Conservation (phyloP, 495 filamentous ascomycete species). For the Neurospora sublineolata region DNA sequence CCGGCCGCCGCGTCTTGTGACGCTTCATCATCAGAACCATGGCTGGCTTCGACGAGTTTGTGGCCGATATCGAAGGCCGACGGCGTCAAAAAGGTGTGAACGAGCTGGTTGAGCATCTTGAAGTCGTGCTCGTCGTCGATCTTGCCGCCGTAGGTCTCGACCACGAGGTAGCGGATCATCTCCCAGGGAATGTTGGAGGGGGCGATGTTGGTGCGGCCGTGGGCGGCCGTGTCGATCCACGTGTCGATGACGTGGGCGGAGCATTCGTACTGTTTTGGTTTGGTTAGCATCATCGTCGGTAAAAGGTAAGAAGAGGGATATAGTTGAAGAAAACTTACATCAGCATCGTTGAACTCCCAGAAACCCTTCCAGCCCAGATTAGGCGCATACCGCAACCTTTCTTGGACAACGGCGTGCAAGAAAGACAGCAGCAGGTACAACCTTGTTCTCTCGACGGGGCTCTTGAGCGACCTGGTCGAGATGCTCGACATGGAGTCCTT, state of each 20-base stretch:
- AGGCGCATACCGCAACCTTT: conserved; percentile 88
- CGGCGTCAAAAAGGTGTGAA: conserved; percentile 67
- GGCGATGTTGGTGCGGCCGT: conserved; percentile 79
- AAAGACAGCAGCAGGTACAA: conserved; percentile 89
- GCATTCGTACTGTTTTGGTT: conserved; percentile 70
- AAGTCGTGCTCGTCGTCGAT: conserved; percentile 91
- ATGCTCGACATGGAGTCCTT: conserved; percentile 86
- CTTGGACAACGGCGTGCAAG: conserved; percentile 92
- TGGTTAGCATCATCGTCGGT: conserved; percentile 1
- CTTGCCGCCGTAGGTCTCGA: conserved; percentile 95
- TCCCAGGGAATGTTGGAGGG: conserved; percentile 94
- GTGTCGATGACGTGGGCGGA: conserved; percentile 90
- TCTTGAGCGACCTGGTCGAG: conserved; percentile 61
- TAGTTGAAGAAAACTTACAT: conserved; percentile 51
- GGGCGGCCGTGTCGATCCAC: conserved; percentile 76
- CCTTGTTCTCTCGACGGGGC: conserved; percentile 82
- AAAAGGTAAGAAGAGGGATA: neutral
- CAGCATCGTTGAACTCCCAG: conserved; percentile 99
- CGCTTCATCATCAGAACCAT: conserved; percentile 26
- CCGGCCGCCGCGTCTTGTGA: conserved; percentile 1
- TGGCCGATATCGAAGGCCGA: conserved; percentile 84
- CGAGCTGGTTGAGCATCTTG: conserved; percentile 54
- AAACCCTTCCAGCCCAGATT: conserved; percentile 95
- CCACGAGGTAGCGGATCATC: conserved; percentile 84
- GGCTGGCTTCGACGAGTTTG: conserved; percentile 49